phyloP scores from a whole-genome alignment of 2,329 filamentous ascomycete genomes.

The Cyclaneusma minus region DNA sequence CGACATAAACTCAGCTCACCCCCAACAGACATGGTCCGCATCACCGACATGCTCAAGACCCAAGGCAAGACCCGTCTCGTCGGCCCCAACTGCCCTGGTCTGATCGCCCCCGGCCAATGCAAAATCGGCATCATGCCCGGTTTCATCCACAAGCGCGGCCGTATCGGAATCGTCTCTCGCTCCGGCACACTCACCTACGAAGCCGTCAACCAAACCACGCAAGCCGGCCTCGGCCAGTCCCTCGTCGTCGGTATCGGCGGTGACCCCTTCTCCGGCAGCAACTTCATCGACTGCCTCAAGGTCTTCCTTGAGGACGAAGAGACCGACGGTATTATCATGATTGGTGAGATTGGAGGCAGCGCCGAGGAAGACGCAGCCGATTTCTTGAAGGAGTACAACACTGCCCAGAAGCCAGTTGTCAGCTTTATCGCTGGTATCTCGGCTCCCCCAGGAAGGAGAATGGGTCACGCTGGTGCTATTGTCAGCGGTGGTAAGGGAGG shows the following conservation, averaged over 20 bases:
- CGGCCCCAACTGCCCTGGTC: constrained; percentile 94
- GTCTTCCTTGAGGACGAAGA: constrained; percentile 93
- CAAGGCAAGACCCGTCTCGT: constrained; percentile 95
- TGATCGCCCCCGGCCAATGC: constrained; percentile 91
- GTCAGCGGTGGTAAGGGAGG: constrained; percentile 95
- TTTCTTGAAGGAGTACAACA: constrained; percentile 87
- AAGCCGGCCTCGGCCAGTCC: constrained; percentile 90
- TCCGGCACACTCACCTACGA: constrained; percentile 98
- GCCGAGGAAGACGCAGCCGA: constrained; percentile 98
- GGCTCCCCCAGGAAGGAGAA: constrained; percentile 86
- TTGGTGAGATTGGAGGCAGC: constrained; percentile 94
- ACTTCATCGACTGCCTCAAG: constrained; percentile 98
- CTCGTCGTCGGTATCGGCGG: constrained; percentile 97
- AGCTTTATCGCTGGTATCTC: constrained; percentile 98
- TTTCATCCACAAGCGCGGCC: constrained; percentile 99
- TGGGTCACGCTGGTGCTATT: constrained; percentile 96
- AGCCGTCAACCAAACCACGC: constrained; percentile 98
- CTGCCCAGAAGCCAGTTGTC: constrained; percentile 84
- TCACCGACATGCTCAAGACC: constrained; percentile 94
- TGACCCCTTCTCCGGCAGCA: constrained; percentile 97
- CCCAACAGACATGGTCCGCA: constrained; percentile 83
- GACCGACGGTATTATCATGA: constrained; percentile 99
- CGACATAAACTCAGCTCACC: constrained; percentile 7
- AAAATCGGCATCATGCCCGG: constrained; percentile 99
- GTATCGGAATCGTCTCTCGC: constrained; percentile 95